Percentiles rank a stretch among this genome's conserved stretches.
phyloP scores from a whole-genome alignment of 1,284 basidiomycete genomes.

The Fomitiporia mediterranea region DNA sequence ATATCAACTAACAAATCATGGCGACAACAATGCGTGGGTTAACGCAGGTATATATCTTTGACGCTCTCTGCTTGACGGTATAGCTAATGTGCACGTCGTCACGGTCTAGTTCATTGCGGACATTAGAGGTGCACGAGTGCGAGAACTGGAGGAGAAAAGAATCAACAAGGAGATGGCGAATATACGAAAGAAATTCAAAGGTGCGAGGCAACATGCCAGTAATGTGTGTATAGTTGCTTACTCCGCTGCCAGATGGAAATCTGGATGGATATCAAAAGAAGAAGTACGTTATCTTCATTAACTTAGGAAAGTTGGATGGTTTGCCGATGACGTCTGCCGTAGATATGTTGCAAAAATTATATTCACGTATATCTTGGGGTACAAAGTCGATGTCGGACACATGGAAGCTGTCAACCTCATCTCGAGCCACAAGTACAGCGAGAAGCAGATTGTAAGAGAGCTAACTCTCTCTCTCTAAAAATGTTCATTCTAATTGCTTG shows the following conservation, averaged over 20 bases:
- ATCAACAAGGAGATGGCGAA: conserved; percentile 99
- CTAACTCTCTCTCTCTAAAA: neutral
- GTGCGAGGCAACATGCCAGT: conserved; percentile 35
- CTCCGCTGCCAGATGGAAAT: conserved; percentile 75
- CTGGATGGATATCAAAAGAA: conserved; percentile 99
- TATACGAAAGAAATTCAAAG: conserved; percentile 98
- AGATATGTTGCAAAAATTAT: conserved; percentile 96
- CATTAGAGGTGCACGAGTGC: conserved; percentile 86
- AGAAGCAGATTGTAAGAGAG: conserved; percentile 92
- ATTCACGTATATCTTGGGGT: conserved; percentile 98
- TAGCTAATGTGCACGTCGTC: neutral
- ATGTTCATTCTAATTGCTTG: conserved; percentile 5
- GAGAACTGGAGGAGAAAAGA: conserved; percentile 91
- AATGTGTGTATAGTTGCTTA: neutral
- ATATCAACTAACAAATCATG: conserved; percentile 44
- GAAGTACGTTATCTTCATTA: conserved; percentile 54
- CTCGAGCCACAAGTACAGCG: conserved; percentile 92
- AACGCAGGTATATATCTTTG: conserved; percentile 61
- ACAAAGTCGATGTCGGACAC: conserved; percentile 98
- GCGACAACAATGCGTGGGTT: conserved; percentile 85
- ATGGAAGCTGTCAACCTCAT: conserved; percentile 99
- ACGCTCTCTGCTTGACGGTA: neutral
- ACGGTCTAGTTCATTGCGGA: conserved; percentile 89
- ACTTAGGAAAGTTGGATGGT: conserved; percentile 20
- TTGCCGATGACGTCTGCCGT: conserved; percentile 16